Evolutionary conservation across 1,284 basidiomycete genomes (phyloP).

Genomic region (Tilletiopsis washingtonensis): DNA sequence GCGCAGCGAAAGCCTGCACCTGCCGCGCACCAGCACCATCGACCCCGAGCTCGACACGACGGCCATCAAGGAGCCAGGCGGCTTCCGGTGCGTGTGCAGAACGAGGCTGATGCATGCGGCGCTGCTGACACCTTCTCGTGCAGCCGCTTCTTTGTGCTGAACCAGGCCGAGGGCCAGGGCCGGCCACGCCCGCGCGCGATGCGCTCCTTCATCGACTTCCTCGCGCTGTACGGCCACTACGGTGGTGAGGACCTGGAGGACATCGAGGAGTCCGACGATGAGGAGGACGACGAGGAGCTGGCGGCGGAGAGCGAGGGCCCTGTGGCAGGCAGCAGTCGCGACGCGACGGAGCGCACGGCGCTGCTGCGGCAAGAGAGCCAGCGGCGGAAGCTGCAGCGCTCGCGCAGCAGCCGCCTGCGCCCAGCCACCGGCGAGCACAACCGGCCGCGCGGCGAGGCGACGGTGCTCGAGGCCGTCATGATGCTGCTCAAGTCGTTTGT

Average conservation of each 20-base stretch:
- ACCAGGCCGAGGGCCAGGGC: slow-evolving; percentile 37
- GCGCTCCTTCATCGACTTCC: slow-evolving; percentile 45
- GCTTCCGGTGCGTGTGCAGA: slow-evolving; percentile 19
- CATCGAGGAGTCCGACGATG: slow-evolving; percentile 32
- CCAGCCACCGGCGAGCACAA: slow-evolving; percentile 3
- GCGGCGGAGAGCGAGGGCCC: slow-evolving; percentile 9
- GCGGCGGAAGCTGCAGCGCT: neutral
- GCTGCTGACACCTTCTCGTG: neutral
- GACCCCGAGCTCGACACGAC: slow-evolving; percentile 36
- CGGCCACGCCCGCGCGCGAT: slow-evolving; percentile 36
- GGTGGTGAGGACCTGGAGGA: slow-evolving; percentile 42
- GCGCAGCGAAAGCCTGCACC: slow-evolving; percentile 37
- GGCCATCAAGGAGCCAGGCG: slow-evolving; percentile 41
- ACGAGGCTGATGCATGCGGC: neutral
- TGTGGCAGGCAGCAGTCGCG: slow-evolving; percentile 6
- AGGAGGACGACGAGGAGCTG: slow-evolving; percentile 14
- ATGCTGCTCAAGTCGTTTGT: slow-evolving; percentile 73
- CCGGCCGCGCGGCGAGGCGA: slow-evolving; percentile 35
- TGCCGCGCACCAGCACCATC: slow-evolving; percentile 36
- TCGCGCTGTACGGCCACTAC: slow-evolving; percentile 44
- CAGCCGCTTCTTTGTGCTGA: slow-evolving; percentile 31
- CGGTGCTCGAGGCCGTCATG: slow-evolving; percentile 43
- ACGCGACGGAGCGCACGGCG: slow-evolving; percentile 24
- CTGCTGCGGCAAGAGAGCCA: slow-evolving; percentile 14
- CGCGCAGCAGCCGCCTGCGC: slow-evolving; percentile 2